Base-by-base conservation (phyloP, 2,329 filamentous ascomycete species). In the Diplodia corticola region DNA sequence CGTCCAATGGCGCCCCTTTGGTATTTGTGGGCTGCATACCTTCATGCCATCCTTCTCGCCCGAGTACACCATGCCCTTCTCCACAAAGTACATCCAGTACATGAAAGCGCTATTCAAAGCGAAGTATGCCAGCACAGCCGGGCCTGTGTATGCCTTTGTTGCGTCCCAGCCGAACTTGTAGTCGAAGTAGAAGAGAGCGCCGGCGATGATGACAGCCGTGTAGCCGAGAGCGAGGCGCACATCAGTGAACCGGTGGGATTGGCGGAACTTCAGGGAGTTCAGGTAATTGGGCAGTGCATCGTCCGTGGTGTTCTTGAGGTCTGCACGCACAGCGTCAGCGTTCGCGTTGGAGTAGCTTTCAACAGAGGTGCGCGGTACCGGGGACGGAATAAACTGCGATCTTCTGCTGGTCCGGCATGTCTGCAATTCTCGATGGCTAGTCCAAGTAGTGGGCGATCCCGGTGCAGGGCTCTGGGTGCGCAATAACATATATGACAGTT, bases 271-370 rank as follows among this genome's bases (percentile, higher is more conserved):
- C 77, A 98, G 88, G 35, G 88, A 91, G 80, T 92, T 94, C 69
- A 99, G 88, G 82, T 98, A 98, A 80, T 95, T 93, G 67, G 91
- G 88, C 68, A 99, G 89, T 66, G 93, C 92, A 80, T 99, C 95
- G 81, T 99, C 95, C 71, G 91, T 92, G 46, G 93, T 96, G 82
- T 95, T 96, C 80, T 98, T 98, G 70, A 99, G 89, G 77, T 98
- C 95, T 96, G 76, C 13, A 40, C 35, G n/a, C 15, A 17, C 35
- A 17, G 33, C n/a, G 59, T 69, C 50, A 68, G 68, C 22, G 46
- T 15, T 24, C 50, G 33, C 26, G 24, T 24, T 10, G 64, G 44
- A n/a, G 30, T 6, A 33, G 54, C 55, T 48, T 35, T 22, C 26
- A 3, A 57, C 33, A 53, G 30, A 30, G 40, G 63, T 37, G 44